Conservation (phyloP, 768 basidiomycete genomes). For the Peribolospora baueri region DNA sequence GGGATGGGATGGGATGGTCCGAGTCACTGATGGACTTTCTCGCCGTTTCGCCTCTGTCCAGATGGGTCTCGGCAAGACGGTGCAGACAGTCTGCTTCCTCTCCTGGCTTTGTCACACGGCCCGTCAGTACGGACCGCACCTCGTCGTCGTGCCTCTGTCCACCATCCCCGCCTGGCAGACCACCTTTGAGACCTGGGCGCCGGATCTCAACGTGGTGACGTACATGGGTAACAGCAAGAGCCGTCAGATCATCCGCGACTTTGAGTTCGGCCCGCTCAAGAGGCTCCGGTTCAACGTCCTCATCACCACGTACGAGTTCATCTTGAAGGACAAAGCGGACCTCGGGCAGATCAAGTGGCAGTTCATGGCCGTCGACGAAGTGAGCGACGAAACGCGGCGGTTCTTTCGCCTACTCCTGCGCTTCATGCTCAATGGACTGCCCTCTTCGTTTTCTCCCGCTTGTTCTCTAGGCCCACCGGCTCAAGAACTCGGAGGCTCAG, state of each 20-base stretch:
- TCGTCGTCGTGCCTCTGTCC: conserved; percentile 90
- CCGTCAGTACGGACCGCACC: conserved; percentile 85
- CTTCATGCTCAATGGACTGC: background rate
- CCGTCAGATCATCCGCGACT: conserved; percentile 70
- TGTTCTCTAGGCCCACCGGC: conserved; percentile 52
- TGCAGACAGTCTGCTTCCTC: conserved; percentile 85
- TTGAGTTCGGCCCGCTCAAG: conserved; percentile 80
- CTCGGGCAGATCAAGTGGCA: conserved; percentile 93
- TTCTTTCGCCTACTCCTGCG: background rate
- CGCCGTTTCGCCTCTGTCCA: conserved; percentile 1
- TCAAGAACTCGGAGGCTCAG: conserved; percentile 96
- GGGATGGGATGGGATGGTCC: background rate
- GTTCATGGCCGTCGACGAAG: conserved; percentile 84
- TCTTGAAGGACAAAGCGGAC: conserved; percentile 67
- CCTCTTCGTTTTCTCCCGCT: background rate
- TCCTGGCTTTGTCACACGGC: conserved; percentile 81
- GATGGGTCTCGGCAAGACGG: conserved; percentile 97
- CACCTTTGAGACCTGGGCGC: conserved; percentile 84
- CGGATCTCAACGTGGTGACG: conserved; percentile 84
- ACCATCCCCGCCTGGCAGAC: conserved; percentile 97
- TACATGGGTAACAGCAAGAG: conserved; percentile 76
- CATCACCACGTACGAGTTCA: conserved; percentile 88
- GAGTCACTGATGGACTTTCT: background rate
- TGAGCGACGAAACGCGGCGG: conserved; percentile 18
- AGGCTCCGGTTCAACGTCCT: conserved; percentile 84